Base-by-base conservation (phyloP, 2,329 filamentous ascomycete genomes). In the Curvularia sp. region DNA sequence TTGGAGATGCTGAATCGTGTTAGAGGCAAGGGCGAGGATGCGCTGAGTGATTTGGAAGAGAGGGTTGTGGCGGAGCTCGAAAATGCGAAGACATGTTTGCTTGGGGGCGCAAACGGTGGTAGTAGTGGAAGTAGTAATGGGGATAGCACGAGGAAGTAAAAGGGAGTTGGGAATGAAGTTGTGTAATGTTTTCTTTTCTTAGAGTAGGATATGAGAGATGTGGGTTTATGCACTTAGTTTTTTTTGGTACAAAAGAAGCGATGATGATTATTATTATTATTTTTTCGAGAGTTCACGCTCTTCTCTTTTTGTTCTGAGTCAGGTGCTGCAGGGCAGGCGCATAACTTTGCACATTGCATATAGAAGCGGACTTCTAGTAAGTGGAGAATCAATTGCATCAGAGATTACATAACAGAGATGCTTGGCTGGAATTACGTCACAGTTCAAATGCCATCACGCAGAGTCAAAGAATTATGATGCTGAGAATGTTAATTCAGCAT, bases 41-140 rank as follows among this genome's bases (percentile, higher is more conserved):
- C 53, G 6, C 6, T 55, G 70, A 93, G 84, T 73, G 77, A 85
- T 68, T 80, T 97, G 51, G 92, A 96, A 76, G 87, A 89, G 71
- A 92, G 89, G 79, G 86, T 95, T 6, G 81, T 94, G 23, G 58
- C 13, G 1, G 77, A 79, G 59, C 57, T 79, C 50, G 69, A 67
- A 28, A 73, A 59, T 30, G 72, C 73, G 39, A 70, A 73, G 30
- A 75, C 74, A 25, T 79, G 79, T 64, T 72, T 80, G 50, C 70
- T 68, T 2, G 46, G 72, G 36, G 68, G 65, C 19, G 64, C 30
- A 1, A 59, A 65, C 42, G 57, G 27, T 0, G 47, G 61, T 36
- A 53, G 18, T 1, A 50, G 61, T 39, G 58, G 55, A 34, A 58
- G 50, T 36, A 55, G 32, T 15, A 46, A 50, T 60, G 57, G 55